phyloP scores from a whole-genome alignment of 495 filamentous ascomycete genomes.

The Hypoxylon cercidicola region DNA sequence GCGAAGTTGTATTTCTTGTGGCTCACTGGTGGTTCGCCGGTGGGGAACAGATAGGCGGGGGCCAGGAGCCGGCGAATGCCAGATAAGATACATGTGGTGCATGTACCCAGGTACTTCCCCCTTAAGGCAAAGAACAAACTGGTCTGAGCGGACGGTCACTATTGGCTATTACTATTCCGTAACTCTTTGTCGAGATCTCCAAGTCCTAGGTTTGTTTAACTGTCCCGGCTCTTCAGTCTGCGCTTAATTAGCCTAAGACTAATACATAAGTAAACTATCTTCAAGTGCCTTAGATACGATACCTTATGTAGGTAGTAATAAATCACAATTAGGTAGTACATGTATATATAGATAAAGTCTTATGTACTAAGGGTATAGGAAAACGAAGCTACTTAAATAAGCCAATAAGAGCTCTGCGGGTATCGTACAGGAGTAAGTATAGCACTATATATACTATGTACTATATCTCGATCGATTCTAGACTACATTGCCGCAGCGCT shows the following conservation, averaged over 20 bases:
- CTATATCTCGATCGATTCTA: slow-evolving; percentile 26
- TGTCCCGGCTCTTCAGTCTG: too few relatives aligned
- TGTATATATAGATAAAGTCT: too few relatives aligned
- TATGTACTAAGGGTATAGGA: too few relatives aligned
- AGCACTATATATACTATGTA: neutral
- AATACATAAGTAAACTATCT: too few relatives aligned
- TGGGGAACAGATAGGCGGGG: neutral
- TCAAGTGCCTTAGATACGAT: too few relatives aligned
- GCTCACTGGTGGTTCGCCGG: too few relatives aligned
- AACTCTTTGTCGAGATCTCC: neutral
- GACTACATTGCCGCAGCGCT: slow-evolving; percentile 25
- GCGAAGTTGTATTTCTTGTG: slow-evolving; percentile 17
- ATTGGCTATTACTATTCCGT: slow-evolving; percentile 5
- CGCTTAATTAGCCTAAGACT: too few relatives aligned
- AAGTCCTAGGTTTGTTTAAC: neutral
- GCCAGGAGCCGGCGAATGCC: too few relatives aligned
- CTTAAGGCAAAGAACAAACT: neutral
- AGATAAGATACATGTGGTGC: too few relatives aligned
- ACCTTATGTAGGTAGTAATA: too few relatives aligned
- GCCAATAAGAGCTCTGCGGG: neutral
- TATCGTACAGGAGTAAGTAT: slow-evolving; percentile 24
- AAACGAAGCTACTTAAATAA: neutral
- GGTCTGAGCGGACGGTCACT: neutral
- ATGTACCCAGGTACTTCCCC: neutral
- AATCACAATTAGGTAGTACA: too few relatives aligned